These are phyloP conservation scores for Saccharomycopsis babjevae DNA, from an alignment of 805 yeast genomes.

Conservation along the genomic window DNA sequence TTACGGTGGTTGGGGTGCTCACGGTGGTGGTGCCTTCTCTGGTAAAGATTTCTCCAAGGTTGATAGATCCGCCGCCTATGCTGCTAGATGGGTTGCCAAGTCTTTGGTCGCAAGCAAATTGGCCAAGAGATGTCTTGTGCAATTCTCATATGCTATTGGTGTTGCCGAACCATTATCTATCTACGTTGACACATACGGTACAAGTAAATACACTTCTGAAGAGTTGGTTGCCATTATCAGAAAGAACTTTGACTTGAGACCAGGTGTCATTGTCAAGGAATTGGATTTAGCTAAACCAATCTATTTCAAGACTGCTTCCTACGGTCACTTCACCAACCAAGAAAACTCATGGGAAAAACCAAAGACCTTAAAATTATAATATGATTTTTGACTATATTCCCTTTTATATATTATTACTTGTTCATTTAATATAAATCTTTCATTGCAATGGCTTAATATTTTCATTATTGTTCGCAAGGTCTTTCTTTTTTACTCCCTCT, in stretches of 20 bases:
- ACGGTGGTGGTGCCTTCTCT: slow-evolving; percentile 99
- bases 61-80: slow-evolving; percentile 99
- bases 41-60: slow-evolving; percentile 99
- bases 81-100: slow-evolving; percentile 99
- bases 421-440: background rate
- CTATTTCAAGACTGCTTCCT: slow-evolving; percentile 97
- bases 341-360: slow-evolving; percentile 98
- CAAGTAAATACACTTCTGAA: slow-evolving; percentile 79
- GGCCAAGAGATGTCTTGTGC: slow-evolving; percentile 95
- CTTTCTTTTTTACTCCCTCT: background rate
- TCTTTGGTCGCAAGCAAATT: slow-evolving; percentile 90
- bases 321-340: slow-evolving; percentile 99
- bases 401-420: background rate
- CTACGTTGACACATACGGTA: slow-evolving; percentile 97
- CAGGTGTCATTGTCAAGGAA: slow-evolving; percentile 96
- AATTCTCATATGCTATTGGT: slow-evolving; percentile 99
- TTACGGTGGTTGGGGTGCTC: slow-evolving; percentile 99
- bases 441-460: background rate
- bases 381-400: background rate
- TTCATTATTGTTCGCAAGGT: background rate
- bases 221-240: slow-evolving; percentile 87
- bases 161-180: slow-evolving; percentile 98
- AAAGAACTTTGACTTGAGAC: slow-evolving; percentile 97
- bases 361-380: slow-evolving; percentile 45
- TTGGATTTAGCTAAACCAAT: slow-evolving; percentile 98